Evolutionary conservation across 495 filamentous ascomycete genomes (phyloP), one percentile per base, ranked within the genome.

Genomic region (Penicillium coffeae): DNA sequence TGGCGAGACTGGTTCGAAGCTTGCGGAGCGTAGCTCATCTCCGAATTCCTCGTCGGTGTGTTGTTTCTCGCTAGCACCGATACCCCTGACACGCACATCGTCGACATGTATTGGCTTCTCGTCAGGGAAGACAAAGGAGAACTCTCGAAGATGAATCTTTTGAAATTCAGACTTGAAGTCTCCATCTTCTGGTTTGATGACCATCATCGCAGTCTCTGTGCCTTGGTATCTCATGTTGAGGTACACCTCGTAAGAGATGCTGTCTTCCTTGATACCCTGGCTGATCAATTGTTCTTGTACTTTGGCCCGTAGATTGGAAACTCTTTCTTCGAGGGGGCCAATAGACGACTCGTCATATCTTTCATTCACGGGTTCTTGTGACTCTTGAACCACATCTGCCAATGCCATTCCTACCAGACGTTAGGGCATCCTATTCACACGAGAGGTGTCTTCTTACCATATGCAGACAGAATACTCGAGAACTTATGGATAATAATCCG

Each of bases 391-490:
- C 0, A 96, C 90, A 60, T 98, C 92, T 4, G 93, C 93, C 18
- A 98, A 66, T 2, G 90, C 90, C 92, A 98, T 96, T n/a, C n/a
- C n/a, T n/a, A n/a, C n/a, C n/a, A n/a, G n/a, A n/a, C n/a, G n/a
- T n/a, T n/a, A n/a, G n/a, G n/a, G n/a, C n/a, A n/a, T n/a, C n/a
- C n/a, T n/a, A n/a, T n/a, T n/a, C n/a, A n/a, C n/a, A n/a, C n/a
- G n/a, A n/a, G n/a, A n/a, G n/a, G n/a, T n/a, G n/a, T n/a, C n/a
- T n/a, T n/a, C n/a, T n/a, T n/a, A 13, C 93, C 93, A 54, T 96
- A 98, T 2, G 93, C 93, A 0, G 90, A 96, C 0, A 98, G 77
- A 2, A 98, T 90, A 0, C 91, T 96, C 0, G 92, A 96, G 63
- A 96, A 96, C 33, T 86, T 77, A 60, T 96, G 93, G 12, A 98